Evolutionary conservation across 176 grass and related monocot species (phyloP).

Genomic region (Hordeum marinum): DNA sequence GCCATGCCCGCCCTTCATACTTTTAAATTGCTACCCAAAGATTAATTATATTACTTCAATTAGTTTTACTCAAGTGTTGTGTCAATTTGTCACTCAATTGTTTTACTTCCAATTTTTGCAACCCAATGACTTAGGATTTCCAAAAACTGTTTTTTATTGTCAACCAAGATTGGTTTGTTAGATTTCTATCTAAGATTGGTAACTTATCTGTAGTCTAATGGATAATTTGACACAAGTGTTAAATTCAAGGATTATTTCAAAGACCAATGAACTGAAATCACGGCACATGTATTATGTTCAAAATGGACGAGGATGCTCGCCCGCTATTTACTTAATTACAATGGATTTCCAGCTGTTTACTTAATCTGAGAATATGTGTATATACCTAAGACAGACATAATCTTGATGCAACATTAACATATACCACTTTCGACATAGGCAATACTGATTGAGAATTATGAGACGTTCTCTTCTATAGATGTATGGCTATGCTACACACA

Average conservation of each 20-base stretch:
- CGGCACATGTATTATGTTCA: neutral
- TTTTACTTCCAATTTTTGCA: neutral
- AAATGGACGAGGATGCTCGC: neutral
- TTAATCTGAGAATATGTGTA: neutral
- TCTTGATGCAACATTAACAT: neutral
- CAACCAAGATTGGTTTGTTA: neutral
- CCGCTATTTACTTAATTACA: neutral
- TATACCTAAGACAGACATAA: neutral
- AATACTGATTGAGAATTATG: neutral
- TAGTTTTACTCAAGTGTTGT: neutral
- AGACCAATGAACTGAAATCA: neutral
- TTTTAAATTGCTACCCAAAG: neutral
- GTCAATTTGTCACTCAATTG: neutral
- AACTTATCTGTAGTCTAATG: neutral
- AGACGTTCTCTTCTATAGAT: neutral
- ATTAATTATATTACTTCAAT: neutral
- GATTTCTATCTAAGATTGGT: neutral
- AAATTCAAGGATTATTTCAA: neutral
- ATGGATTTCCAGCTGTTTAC: neutral
- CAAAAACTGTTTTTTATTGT: neutral
- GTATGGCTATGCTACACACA: neutral
- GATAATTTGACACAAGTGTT: neutral
- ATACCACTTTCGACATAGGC: neutral
- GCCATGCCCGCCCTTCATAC: neutral
- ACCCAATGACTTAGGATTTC: neutral